Percentiles rank a stretch among this genome's conserved stretches.
Conservation (phyloP, 441 rosid species). For the Syzygium syzygioides region DNA sequence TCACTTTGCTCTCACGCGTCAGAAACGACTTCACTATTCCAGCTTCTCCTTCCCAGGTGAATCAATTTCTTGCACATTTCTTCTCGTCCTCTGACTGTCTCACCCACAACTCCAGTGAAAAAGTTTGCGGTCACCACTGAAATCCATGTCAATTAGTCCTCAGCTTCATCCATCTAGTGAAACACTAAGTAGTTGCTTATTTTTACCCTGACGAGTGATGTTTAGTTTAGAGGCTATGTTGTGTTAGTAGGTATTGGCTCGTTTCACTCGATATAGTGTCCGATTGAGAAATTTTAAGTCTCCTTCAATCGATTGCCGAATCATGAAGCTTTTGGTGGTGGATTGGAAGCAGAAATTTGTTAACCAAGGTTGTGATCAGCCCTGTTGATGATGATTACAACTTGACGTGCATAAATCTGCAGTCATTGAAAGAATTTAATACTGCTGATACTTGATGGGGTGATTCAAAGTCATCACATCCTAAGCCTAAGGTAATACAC, state of each 20-base stretch:
- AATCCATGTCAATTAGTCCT: neutral
- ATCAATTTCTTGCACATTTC: neutral
- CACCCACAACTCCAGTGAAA: neutral
- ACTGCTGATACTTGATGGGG: neutral
- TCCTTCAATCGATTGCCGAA: neutral
- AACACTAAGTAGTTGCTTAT: neutral
- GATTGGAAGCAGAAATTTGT: neutral
- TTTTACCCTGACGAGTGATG: neutral
- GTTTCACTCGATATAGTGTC: neutral
- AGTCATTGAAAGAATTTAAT: neutral
- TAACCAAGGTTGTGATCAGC: neutral
- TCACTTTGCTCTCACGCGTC: slow-evolving; percentile 74
- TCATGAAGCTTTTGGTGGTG: neutral
- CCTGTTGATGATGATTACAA: neutral
- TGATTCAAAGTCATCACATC: neutral
- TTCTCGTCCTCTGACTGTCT: neutral
- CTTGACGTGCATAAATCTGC: neutral
- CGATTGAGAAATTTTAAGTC: neutral
- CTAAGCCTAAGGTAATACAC: neutral
- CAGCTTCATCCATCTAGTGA: neutral
- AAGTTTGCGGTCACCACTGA: neutral
- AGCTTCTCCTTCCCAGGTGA: slow-evolving; percentile 69
- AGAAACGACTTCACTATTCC: slow-evolving; percentile 77
- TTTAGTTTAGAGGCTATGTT: neutral
- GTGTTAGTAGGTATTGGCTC: neutral